Evolutionary conservation across 495 filamentous ascomycete genomes (phyloP), one percentile per base, ranked within the genome.

Genomic region (Penicillium fimorum): DNA sequence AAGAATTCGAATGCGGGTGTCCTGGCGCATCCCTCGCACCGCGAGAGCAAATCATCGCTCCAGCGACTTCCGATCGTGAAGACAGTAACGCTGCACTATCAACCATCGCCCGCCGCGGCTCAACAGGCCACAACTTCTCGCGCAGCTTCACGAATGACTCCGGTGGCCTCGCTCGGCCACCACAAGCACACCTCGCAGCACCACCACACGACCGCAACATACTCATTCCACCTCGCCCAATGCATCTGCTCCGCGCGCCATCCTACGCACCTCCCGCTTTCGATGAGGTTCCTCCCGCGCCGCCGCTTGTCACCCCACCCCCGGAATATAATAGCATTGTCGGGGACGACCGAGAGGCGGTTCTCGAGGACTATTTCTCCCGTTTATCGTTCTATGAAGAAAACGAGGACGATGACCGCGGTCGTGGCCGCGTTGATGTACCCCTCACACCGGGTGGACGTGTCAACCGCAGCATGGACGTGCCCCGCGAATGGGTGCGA

Each of bases 251-350:
- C 18, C 86, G 94, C n/a, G 78, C 80, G 4, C 95, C 95, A 0
- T 94, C 90, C 0, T 95, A 88, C 68, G 91, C 93, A 47, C 94
- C 94, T 1, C 94, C 94, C 1, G 81, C 92, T 0, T 98, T 97
- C 61, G 89, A 96, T 54, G 89, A 88, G 17, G 87, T 96, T 9
- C 81, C 86, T 15, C 88, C 93, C n/a, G 92, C 93, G 2, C 95
- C 89, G 44, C 87, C 87, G 3, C 67, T 94, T 33, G 71, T 90
- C 52, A 96, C 92, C 0, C 92, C 92, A 2, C 94, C 94, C 3
- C 94, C 94, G 0, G 85, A 87, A 50, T 98, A 98, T 59, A 90
- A 92, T 17, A 76, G 77, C 25, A 87, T 97, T 48, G 84, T 96
- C n/a, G 88, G 87, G 37, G 81, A 90, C 53, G 85, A 85, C 51